Evolutionary conservation across 2,329 filamentous ascomycete species (phyloP).

Genomic region (Ceratocystiopsis minuta): DNA sequence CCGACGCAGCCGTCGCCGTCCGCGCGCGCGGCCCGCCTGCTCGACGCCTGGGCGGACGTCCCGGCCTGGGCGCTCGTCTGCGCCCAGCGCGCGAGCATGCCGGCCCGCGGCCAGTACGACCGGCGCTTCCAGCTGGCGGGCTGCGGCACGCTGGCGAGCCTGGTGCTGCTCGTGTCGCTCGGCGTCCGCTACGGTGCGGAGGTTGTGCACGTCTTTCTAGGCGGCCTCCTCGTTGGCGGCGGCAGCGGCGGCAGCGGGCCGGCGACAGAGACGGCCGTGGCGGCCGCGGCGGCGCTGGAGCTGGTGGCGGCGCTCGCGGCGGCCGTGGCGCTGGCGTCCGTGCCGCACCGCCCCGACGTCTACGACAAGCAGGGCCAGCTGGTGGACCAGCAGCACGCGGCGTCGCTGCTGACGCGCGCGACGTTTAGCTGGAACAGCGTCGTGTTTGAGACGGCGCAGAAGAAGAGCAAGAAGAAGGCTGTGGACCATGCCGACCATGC

Average conservation of each 20-base stretch:
- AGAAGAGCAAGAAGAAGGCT: constrained; percentile 8
- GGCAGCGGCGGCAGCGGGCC: not conserved
- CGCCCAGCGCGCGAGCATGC: constrained; percentile 15
- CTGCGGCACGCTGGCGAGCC: constrained; percentile 12
- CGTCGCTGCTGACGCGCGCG: constrained; percentile 14
- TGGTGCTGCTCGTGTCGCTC: constrained; percentile 11
- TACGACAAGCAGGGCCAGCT: constrained; percentile 12
- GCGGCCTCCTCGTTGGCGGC: not conserved
- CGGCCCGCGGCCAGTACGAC: constrained; percentile 12
- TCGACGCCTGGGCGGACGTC: constrained; percentile 11
- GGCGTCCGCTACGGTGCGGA: constrained; percentile 13
- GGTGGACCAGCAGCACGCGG: constrained; percentile 19
- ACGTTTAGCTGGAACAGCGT: constrained; percentile 17
- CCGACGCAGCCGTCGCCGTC: not conserved
- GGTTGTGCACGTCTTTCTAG: constrained; percentile 9
- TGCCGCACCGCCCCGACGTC: constrained; percentile 18
- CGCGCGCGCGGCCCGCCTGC: not conserved
- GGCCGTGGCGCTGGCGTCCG: constrained; percentile 13
- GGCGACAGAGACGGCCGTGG: constrained; percentile 1
- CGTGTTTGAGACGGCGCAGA: constrained; percentile 14
- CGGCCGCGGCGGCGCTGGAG: constrained; percentile 11
- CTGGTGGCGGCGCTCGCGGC: constrained; percentile 10
- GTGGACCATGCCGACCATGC: no score
- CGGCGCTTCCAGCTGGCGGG: constrained; percentile 13
- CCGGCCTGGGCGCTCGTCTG: constrained; percentile 12